A percentile compares a stretch with the other conserved stretches of the same genome.
These are phyloP conservation scores for Phytophthora podocarpi DNA, from an alignment of 352 stramenopile species.

Conservation along the genomic window DNA sequence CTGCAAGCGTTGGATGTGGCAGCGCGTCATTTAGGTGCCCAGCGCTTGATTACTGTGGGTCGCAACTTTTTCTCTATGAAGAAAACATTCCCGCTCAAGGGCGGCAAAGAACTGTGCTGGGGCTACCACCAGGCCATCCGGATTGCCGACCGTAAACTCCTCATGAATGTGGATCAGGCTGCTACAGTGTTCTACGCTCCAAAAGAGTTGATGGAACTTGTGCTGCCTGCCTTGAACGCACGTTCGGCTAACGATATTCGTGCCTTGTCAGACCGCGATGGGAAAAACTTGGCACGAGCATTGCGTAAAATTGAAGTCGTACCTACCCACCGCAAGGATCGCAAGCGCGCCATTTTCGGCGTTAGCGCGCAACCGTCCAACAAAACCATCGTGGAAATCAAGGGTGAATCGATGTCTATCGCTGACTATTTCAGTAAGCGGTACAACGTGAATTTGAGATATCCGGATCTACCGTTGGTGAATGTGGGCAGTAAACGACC, in stretches of 20 bases:
- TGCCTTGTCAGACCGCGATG: constrained; percentile 40
- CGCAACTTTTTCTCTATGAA: constrained; percentile 80
- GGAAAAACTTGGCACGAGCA: constrained; percentile 35
- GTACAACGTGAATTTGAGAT: constrained; percentile 65
- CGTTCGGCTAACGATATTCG: constrained; percentile 44
- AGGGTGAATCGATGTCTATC: constrained; percentile 57
- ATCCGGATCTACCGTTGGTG: constrained; percentile 69
- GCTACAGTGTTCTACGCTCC: constrained; percentile 74
- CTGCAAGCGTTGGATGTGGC: constrained; percentile 81
- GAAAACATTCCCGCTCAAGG: constrained; percentile 56
- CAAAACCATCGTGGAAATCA: constrained; percentile 55
- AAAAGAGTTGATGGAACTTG: constrained; percentile 57
- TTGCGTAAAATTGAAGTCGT: constrained; percentile 63
- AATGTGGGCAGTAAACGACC: constrained; percentile 66
- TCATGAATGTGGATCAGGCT: constrained; percentile 78
- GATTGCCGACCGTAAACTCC: constrained; percentile 53
- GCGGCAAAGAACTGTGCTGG: constrained; percentile 73
- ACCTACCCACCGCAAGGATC: constrained; percentile 65
- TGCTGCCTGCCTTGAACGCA: constrained; percentile 43
- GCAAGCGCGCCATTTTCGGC: constrained; percentile 57
- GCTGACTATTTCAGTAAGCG: constrained; percentile 62
- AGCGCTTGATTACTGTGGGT: constrained; percentile 62
- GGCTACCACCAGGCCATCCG: constrained; percentile 78
- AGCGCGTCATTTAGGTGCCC: constrained; percentile 57
- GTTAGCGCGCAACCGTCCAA: constrained; percentile 53